Conservation (phyloP, 1,284 basidiomycete species). For the Trametes versicolor region DNA sequence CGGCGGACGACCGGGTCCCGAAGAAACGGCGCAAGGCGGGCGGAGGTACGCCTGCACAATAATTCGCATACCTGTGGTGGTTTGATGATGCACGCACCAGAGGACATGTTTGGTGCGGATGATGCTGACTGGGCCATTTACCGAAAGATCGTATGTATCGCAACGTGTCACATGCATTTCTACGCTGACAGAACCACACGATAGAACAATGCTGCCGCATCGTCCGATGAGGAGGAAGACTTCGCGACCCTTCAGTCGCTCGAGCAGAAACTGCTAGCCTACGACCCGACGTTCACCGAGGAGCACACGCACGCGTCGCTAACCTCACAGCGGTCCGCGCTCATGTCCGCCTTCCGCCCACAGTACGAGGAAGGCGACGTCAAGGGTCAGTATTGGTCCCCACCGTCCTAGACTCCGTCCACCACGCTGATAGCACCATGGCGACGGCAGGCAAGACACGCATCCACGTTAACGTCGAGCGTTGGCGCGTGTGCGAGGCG, state of each 20-base stretch:
- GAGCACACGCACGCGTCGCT: conserved; percentile 88
- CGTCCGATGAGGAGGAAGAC: conserved; percentile 97
- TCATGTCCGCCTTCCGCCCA: conserved; percentile 87
- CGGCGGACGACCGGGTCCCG: conserved; percentile 81
- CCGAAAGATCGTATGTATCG: conserved; percentile 83
- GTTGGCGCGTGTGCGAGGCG: conserved; percentile 93
- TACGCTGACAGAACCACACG: not conserved
- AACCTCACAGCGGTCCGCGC: conserved; percentile 79
- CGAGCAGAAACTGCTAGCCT: conserved; percentile 83
- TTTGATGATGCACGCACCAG: conserved; percentile 49
- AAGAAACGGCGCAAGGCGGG: conserved; percentile 86
- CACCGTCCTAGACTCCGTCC: conserved; percentile 8
- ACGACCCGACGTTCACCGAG: conserved; percentile 86
- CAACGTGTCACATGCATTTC: not conserved
- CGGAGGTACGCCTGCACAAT: conserved; percentile 61
- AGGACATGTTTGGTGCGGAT: conserved; percentile 95
- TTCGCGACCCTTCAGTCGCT: conserved; percentile 75
- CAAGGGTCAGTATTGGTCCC: conserved; percentile 64
- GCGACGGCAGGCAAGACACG: conserved; percentile 64
- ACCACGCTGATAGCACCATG: not conserved
- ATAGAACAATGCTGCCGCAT: conserved; percentile 85
- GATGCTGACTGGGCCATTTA: conserved; percentile 99
- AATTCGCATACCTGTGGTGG: not conserved
- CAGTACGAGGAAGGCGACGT: conserved; percentile 76
- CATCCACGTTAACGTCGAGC: conserved; percentile 93